A percentile compares a stretch with the other conserved stretches of the same genome.
phyloP scores from a whole-genome alignment of 2,329 filamentous ascomycete species.

The Microcera coccophila region DNA sequence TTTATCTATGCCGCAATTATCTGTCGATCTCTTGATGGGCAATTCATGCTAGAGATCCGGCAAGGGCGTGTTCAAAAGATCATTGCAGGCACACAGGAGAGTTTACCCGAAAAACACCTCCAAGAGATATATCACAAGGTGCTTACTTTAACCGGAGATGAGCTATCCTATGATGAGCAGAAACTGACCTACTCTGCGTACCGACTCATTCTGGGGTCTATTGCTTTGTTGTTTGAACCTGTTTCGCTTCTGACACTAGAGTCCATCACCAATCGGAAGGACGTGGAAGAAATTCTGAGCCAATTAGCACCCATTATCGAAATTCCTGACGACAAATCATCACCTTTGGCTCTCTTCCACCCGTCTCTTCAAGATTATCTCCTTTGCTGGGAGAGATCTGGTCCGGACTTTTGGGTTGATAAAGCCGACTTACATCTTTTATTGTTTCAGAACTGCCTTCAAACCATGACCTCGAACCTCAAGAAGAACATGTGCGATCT shows the following conservation, averaged over 20 bases:
- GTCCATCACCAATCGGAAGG: neutral
- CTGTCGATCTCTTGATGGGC: conserved; percentile 6
- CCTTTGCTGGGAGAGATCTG: neutral
- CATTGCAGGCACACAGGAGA: neutral
- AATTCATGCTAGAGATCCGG: neutral
- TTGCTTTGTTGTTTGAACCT: conserved; percentile 2
- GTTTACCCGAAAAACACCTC: conserved; percentile 1
- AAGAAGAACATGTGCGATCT: conserved; percentile 4
- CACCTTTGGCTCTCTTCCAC: conserved; percentile 3
- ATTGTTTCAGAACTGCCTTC: neutral
- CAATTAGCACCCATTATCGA: conserved; percentile 2
- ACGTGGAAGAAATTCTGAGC: neutral
- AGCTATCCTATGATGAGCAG: neutral
- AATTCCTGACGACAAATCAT: neutral
- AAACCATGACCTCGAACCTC: conserved; percentile 1
- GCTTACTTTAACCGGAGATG: neutral
- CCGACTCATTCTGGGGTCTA: conserved; percentile 1
- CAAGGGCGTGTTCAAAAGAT: neutral
- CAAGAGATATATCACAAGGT: conserved; percentile 10
- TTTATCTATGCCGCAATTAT: conserved; percentile 12
- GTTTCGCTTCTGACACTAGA: neutral
- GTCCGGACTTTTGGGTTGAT: neutral
- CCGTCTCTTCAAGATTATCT: conserved; percentile 10
- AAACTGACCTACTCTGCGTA: neutral
- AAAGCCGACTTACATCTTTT: neutral